Conservation (phyloP, 345 rosid genomes). For the Psidium guajava region DNA sequence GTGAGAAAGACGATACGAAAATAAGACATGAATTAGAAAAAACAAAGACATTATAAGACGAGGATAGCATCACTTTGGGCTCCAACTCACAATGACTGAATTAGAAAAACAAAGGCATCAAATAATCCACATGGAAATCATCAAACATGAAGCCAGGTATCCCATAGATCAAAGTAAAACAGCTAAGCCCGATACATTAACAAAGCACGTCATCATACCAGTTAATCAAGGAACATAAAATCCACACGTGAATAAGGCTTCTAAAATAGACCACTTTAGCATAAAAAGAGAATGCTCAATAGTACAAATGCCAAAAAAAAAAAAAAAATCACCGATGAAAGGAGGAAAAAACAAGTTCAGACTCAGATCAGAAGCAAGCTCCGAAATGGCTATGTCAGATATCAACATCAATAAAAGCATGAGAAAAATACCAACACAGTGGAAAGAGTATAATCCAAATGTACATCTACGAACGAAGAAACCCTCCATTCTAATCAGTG, state of each 20-base stretch:
- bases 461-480: not conserved
- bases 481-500: not conserved
- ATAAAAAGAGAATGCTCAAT: not conserved
- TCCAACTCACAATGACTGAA: not conserved
- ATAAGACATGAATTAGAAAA: constrained; percentile 1
- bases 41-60: not conserved
- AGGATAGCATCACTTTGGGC: not conserved
- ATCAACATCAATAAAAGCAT: not conserved
- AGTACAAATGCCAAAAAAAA: not conserved
- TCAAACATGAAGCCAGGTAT: not conserved
- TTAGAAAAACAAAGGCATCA: not conserved
- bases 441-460: not conserved
- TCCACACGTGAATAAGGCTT: not conserved
- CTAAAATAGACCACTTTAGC: not conserved
- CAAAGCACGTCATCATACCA: not conserved
- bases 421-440: not conserved
- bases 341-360: not conserved
- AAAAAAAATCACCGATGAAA: not conserved
- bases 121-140: not conserved
- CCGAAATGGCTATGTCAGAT: not conserved
- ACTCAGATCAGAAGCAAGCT: not conserved
- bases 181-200: not conserved
- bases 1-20: constrained; percentile 20
- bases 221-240: not conserved
- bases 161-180: not conserved